Base-by-base conservation (phyloP, 176 grass and related monocot genomes). In the Bonia amplexicaulis region DNA sequence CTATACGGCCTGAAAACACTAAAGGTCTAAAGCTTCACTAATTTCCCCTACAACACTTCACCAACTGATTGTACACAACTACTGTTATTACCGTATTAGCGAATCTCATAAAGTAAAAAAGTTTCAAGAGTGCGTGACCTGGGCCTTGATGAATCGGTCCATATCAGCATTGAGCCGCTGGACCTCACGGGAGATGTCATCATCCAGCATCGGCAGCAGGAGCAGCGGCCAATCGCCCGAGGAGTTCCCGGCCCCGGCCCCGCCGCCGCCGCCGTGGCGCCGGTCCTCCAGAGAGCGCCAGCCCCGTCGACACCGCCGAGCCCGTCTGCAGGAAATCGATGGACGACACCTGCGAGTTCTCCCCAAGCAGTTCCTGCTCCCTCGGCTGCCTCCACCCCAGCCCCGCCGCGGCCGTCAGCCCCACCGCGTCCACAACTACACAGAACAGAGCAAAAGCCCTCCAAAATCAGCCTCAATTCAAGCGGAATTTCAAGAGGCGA, bases 331-430 rank as follows among this genome's bases (percentile, higher is more conserved):
- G 86, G 85, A 99, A 96, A 86, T 99, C 96, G 66, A 99, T 96
- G 67, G 96, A 99, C 55, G 96, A 92, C 80, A 99, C 96, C 90
- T 99, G 96, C 53, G 96, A 99, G 91, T 99, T 99, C 86, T 99
- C 96, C 40, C 91, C 93, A 11, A 95, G 77, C 42, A 98, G 76
- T 62, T 98, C 96, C 87, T 98, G 95, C 87, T 98, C 96, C 83
- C 94, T 94, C 39, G 92, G 91, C 76, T 92, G 84, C 91, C 90
- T 93, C 82, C 95, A 91, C 26, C 90, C 90, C 2, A 85, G 85
- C 49, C 94, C 93, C 68, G 91, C 92, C 64, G 87, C 87, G 4
- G 89, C 87, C 61, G 89, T 92, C 81, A 95, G 74, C 59, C 96
- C 96, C 59, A 92, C 78, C 51, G 88, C 89, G 51, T 95, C 88